Percentiles rank a stretch among this genome's conserved stretches.
Evolutionary conservation across 805 yeast species (phyloP).

Genomic region (Wickerhamiella lipophila): DNA sequence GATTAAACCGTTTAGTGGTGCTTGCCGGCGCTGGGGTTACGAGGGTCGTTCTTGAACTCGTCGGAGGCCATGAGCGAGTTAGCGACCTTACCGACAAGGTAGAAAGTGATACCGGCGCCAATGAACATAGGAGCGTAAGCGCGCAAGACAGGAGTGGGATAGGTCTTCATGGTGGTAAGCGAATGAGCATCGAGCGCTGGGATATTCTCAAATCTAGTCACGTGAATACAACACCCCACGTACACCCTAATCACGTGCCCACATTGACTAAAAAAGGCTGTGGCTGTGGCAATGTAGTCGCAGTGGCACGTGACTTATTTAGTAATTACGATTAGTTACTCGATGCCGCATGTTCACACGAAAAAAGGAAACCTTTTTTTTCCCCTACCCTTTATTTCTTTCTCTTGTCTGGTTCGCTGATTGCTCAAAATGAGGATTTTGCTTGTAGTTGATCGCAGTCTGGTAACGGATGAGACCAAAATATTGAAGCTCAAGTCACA

Average conservation of each 20-base stretch:
- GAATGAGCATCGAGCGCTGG: background rate
- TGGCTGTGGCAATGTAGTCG: no score
- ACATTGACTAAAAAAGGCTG: no score
- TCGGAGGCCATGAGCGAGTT: conserved; percentile 50
- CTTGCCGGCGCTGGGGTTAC: conserved; percentile 67
- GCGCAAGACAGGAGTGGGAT: conserved; percentile 46
- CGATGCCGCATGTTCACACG: no score
- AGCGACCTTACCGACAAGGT: conserved; percentile 56
- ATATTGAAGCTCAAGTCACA: conserved; percentile 16
- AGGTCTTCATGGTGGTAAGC: conserved; percentile 27
- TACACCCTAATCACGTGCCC: no score
- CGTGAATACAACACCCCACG: no score
- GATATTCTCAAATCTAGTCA: background rate
- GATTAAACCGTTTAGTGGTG: conserved; percentile 12
- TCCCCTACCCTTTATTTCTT: no score
- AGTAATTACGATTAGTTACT: no score
- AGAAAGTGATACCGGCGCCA: conserved; percentile 67
- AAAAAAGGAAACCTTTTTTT: no score
- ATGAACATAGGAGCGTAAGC: conserved; percentile 81
- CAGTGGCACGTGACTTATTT: background rate
- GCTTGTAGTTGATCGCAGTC: conserved; percentile 19
- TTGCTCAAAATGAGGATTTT: conserved; percentile 6
- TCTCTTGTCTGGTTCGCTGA: background rate
- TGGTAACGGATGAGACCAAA: conserved; percentile 20
- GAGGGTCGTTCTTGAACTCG: conserved; percentile 87